phyloP scores from a whole-genome alignment of 2,329 filamentous ascomycete species.

The Westerdykella sp. region DNA sequence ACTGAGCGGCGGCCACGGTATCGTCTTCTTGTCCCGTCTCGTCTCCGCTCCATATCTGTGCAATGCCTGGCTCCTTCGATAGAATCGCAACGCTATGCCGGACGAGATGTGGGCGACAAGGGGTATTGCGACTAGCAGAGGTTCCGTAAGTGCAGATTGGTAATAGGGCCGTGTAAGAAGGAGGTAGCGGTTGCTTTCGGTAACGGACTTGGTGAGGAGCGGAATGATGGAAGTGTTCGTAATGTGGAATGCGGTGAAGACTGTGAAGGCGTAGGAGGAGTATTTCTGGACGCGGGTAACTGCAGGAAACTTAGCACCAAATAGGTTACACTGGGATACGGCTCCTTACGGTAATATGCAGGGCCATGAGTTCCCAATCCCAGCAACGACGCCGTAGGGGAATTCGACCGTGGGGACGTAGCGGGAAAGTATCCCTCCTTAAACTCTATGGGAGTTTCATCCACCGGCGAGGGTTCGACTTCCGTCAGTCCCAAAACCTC shows the following conservation, averaged over 20 bases:
- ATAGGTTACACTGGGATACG: constrained; percentile 2
- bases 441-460: constrained; percentile 45
- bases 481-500: constrained; percentile 64
- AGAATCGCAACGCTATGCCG: constrained; percentile 68
- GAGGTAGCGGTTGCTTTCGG: constrained; percentile 73
- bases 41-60: constrained; percentile 68
- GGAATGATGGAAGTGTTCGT: constrained; percentile 43
- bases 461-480: constrained; percentile 77
- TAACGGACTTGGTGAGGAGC: constrained; percentile 44
- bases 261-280: constrained; percentile 61
- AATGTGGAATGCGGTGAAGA: constrained; percentile 40
- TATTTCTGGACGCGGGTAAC: constrained; percentile 77
- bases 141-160: constrained; percentile 70
- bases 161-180: constrained; percentile 89
- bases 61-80: constrained; percentile 66
- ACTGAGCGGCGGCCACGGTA: constrained; percentile 65
- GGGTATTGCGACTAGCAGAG: constrained; percentile 70
- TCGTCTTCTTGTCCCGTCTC: constrained; percentile 42
- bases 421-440: constrained; percentile 48
- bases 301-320: constrained; percentile 25
- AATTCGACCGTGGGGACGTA: constrained; percentile 15
- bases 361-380: constrained; percentile 62
- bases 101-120: constrained; percentile 69
- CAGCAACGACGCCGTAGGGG: constrained; percentile 37
- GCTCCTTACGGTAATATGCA: constrained; percentile 64